Evolutionary conservation across 345 rosid species (phyloP).

Genomic region (Crucihimalaya himalaica): DNA sequence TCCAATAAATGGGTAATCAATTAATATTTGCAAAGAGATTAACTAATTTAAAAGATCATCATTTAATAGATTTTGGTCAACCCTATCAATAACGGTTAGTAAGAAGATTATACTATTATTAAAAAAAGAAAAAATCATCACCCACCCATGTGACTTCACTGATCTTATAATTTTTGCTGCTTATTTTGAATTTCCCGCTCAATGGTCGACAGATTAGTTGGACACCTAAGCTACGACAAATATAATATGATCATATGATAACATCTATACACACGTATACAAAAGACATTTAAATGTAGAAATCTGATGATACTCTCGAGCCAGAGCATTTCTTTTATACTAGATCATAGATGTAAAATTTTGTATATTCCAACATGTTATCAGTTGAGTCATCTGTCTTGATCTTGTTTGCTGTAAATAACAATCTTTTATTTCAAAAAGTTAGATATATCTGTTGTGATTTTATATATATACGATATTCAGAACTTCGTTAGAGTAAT

Average conservation of each 20-base stretch:
- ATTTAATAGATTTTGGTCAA: constrained; percentile 29
- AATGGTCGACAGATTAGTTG: constrained; percentile 34
- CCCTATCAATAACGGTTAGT: constrained; percentile 24
- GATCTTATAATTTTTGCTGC: constrained; percentile 24
- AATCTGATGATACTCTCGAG: not conserved
- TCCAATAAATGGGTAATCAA: constrained; percentile 20
- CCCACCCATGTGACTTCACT: constrained; percentile 34
- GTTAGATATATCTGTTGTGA: not conserved
- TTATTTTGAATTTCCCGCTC: constrained; percentile 42
- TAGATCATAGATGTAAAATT: not conserved
- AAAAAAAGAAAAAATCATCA: not conserved
- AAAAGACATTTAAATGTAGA: not conserved
- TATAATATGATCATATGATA: constrained; percentile 1
- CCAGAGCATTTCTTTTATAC: not conserved
- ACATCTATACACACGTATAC: not conserved
- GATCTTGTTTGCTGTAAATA: not conserved
- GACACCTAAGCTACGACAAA: constrained; percentile 20
- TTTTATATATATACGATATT: too few species aligned
- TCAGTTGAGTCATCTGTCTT: not conserved
- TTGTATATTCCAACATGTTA: not conserved
- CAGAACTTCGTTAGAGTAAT: not conserved
- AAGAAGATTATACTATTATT: not conserved
- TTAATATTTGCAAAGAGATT: constrained; percentile 9
- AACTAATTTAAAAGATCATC: constrained; percentile 19
- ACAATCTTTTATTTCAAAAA: not conserved